Evolutionary conservation across 192 early-diverging fungal species (phyloP), one percentile per base, ranked within the genome.

Genomic region (Haplosporangium gracile): DNA sequence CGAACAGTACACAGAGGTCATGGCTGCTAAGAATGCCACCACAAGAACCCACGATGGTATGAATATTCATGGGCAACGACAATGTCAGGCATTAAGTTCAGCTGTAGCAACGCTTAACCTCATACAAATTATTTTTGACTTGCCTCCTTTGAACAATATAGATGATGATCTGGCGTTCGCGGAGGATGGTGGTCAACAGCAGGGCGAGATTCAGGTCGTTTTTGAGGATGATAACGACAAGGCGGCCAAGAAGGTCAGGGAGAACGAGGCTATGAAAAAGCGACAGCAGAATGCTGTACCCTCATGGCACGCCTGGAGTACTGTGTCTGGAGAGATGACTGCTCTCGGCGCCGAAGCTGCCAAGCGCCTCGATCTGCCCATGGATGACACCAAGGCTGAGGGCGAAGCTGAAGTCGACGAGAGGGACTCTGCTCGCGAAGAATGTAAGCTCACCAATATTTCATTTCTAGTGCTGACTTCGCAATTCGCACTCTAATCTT

Each of bases 241-340:
- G 53, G 94, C 94, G 60, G 91, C 93, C 0, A 90, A 93, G 68
- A 90, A 91, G 43, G 89, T 91, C n/a, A 92, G 92, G 74, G 90
- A 94, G 72, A 82, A 87, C 4, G 95, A 95, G 73, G 90, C 93
- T 1, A 92, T 92, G 65, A 91, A 93, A 82, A 95, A 94, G 72
- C 79, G 92, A 42, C 92, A 92, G 60, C 95, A 95, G 82, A 96
- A 96, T 76, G 94, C 93, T 29, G 88, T 96, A 49, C 95, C 95
- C 24, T 91, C 92, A 38, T 96, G 95, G 95, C 95, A 96, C 82
- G 92, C 92, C 39, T 94, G 93, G 76, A 93, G 92, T 74, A 95
- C 95, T 1, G 93, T 96, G 0, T 95, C 94, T 11, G 92, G 92
- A 26, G 88, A 87, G 13, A 87, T 87, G 47, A 90, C 88, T 26